Evolutionary conservation across 495 filamentous ascomycete species (phyloP).

Genomic region (Lasiosphaeriaceae sp.): DNA sequence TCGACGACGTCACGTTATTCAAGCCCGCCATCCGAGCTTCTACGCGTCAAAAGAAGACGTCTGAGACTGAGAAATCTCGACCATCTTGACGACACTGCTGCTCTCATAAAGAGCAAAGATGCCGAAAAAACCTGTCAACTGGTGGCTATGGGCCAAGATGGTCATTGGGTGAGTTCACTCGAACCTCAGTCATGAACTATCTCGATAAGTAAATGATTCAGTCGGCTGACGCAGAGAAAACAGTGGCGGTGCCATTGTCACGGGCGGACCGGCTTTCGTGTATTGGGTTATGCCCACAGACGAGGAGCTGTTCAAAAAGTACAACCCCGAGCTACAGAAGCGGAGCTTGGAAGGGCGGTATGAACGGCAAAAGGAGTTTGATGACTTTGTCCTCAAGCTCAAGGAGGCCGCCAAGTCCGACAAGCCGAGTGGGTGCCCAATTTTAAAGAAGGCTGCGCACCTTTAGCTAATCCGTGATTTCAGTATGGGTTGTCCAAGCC

Average conservation of each 20-base stretch:
- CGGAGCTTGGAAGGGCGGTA: slow-evolving; percentile 71
- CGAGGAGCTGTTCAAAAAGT: slow-evolving; percentile 86
- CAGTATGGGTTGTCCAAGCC: slow-evolving; percentile 70
- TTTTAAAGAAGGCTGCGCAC: not conserved
- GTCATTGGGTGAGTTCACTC: slow-evolving; percentile 22
- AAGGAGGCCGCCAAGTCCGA: slow-evolving; percentile 88
- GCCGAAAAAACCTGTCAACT: slow-evolving; percentile 33
- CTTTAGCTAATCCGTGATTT: not conserved
- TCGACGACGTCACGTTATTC: slow-evolving; percentile 6
- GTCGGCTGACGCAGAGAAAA: slow-evolving; percentile 7
- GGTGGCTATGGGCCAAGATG: slow-evolving; percentile 36
- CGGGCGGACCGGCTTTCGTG: slow-evolving; percentile 85
- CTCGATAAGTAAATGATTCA: not conserved
- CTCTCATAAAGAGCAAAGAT: slow-evolving; percentile 9
- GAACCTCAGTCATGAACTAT: not conserved
- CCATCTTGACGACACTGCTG: not conserved
- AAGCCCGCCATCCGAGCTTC: not conserved
- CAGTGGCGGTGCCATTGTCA: slow-evolving; percentile 63
- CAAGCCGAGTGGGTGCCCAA: slow-evolving; percentile 60
- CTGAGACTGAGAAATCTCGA: not conserved
- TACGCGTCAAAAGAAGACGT: not conserved
- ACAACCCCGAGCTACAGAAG: slow-evolving; percentile 90
- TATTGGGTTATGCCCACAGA: slow-evolving; percentile 77
- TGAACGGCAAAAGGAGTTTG: slow-evolving; percentile 74
- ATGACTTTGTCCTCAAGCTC: slow-evolving; percentile 76